These are phyloP conservation scores for Blastobotrys elegans DNA, from an alignment of 1,139 yeast genomes.

Conservation along the genomic window DNA sequence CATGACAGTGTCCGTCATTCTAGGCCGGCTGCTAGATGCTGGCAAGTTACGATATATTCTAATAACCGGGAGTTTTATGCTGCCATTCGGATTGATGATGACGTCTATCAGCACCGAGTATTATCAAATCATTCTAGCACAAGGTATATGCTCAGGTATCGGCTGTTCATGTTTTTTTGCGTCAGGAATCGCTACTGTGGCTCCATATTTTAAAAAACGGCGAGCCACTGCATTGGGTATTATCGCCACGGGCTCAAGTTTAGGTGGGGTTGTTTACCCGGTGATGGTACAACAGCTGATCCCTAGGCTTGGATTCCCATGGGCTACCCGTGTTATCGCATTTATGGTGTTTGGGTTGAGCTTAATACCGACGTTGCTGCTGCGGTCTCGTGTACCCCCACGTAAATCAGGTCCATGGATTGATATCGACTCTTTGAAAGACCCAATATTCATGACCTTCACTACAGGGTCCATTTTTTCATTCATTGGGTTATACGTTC, in stretches of 20 bases:
- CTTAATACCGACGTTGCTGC: conserved; percentile 21
- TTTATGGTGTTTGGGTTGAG: conserved; percentile 28
- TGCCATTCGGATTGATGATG: conserved; percentile 45
- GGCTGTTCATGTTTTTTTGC: conserved; percentile 43
- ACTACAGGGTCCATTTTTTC: conserved; percentile 30
- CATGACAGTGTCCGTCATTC: conserved; percentile 50
- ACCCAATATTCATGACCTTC: conserved; percentile 29
- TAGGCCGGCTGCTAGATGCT: conserved; percentile 57
- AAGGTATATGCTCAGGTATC: conserved; percentile 49
- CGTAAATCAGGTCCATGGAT: conserved; percentile 28
- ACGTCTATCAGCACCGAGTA: conserved; percentile 47
- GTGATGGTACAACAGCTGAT: conserved; percentile 29
- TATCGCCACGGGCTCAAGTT: conserved; percentile 54
- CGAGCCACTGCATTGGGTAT: conserved; percentile 54
- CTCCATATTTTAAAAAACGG: conserved; percentile 50
- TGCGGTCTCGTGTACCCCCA: conserved; percentile 31
- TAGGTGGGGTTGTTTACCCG: conserved; percentile 36
- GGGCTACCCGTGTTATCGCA: conserved; percentile 33
- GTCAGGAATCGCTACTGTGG: conserved; percentile 25
- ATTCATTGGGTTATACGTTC: conserved; percentile 34
- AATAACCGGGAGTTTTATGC: conserved; percentile 45
- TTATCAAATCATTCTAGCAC: conserved; percentile 54
- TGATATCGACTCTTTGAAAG: conserved; percentile 30
- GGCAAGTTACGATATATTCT: conserved; percentile 30
- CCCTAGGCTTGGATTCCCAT: conserved; percentile 31